A percentile compares a stretch with the other conserved stretches of the same genome.
Conservation (phyloP, 139 green algal genomes). For the Coelastrella sp. region DNA sequence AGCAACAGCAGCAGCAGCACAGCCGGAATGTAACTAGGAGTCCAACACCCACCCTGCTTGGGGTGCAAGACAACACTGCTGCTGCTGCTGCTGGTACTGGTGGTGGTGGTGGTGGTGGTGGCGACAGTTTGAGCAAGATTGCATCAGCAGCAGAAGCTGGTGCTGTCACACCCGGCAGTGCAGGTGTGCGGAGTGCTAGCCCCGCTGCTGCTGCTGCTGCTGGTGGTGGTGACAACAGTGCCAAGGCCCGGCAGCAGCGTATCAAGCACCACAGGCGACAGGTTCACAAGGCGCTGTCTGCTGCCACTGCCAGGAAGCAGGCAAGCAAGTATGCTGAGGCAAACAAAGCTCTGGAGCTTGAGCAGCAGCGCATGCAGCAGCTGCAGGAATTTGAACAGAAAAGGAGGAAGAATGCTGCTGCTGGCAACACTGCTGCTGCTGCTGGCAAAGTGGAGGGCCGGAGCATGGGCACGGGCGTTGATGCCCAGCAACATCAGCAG, state of each 20-base stretch:
- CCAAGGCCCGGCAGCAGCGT: not conserved
- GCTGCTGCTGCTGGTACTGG: not conserved
- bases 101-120: not conserved
- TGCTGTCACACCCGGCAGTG: not conserved
- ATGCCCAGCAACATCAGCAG: not conserved
- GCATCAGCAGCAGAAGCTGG: not conserved
- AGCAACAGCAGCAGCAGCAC: constrained; percentile 20
- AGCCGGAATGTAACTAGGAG: not conserved
- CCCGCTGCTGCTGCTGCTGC: not conserved
- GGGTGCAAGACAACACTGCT: not conserved
- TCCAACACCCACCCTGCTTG: not conserved
- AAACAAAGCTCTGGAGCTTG: not conserved
- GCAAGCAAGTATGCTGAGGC: not conserved
- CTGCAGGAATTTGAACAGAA: not conserved
- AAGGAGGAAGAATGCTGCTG: not conserved
- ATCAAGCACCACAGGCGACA: not conserved
- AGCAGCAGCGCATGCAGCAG: constrained; percentile 6
- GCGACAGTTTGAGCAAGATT: not conserved
- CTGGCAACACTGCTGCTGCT: not conserved
- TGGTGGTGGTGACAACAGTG: not conserved
- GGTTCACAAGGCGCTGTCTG: not conserved
- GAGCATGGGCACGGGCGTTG: not conserved
- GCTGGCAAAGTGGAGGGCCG: not conserved
- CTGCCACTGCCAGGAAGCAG: not conserved
- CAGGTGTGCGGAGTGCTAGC: not conserved